Base-by-base conservation (phyloP, 345 rosid species). In the Atalantia buxifolia region DNA sequence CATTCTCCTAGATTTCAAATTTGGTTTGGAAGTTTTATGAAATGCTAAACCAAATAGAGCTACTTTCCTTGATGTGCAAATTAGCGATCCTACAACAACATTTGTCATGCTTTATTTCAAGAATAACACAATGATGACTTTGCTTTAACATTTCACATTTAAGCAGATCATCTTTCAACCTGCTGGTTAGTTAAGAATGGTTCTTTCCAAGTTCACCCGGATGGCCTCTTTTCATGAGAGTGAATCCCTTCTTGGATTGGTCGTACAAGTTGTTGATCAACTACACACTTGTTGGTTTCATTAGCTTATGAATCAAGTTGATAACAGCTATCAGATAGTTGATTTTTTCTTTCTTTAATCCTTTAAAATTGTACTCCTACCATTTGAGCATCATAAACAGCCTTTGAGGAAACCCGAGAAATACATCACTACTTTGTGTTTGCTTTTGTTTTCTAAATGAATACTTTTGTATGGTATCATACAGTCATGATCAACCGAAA, bases 11-110 rank as follows among this genome's bases (percentile, higher is more conserved):
- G 98, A 96, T 88, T 94, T 96, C 92, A 96, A 96, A 86, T 88
- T 94, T 57, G 98, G 99, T 22, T 89, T 96, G 88, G 98, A 96
- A 86, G 91, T 87, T 77, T 85, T 96, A 79, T 77, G 92, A 56
- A 89, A 91, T 84, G 84, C 89, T 68, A 91, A 89, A 77, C 93
- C 97, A 25, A 89, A 94, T 62, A 84, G 90, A 85, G 99, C 99
- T 64, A 96, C 94, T 77, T 94, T 94, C 78, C 98, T 96, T 75
- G 99, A 98, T 65, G 99, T 96, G 65, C 88, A 97, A 50, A 91
- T 96, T 83, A 98, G 98, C 84, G 98, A 96, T 87, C 99, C 98
- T 77, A 96, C 97, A 38, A 98, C 98, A 87, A 97, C 94, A 96
- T 80, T 84, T 80, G 75, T 24, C 42, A 24, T 57, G 27, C 65